Evolutionary conservation across 2,329 filamentous ascomycete species (phyloP), one percentile per base, ranked within the genome.

Genomic region (Mycogone perniciosa): DNA sequence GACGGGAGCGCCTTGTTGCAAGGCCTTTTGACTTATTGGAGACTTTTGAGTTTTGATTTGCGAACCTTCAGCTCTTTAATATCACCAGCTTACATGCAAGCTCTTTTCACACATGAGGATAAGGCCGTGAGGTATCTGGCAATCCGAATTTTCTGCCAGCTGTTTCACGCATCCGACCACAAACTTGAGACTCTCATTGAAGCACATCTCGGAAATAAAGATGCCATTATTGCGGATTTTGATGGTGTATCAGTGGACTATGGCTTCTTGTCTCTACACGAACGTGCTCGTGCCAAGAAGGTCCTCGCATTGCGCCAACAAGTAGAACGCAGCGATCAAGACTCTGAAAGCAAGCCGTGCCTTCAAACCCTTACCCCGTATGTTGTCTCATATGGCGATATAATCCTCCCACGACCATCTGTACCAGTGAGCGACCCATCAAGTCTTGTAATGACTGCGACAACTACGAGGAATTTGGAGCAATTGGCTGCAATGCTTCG

Each of bases 221-320:
- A 80, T 31, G 73, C 79, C 26, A 73, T 95, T 37, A 66, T 78
- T 55, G 90, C 84, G 6, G 72, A 80, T 40, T 88, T 90, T 76
- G 93, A 97, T 69, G 88, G 85, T 34, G 75, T 75, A 56, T 69
- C 71, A 43, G 82, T 93, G 57, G 90, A 97, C 66, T 96, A 88
- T 66, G 79, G 81, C 13, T 92, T 96, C 59, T 63, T 84, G 39
- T 78, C 76, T 29, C 66, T 85, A 40, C 72, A 79, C 56, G 80
- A 85, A 62, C 76, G 81, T 59, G 68, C 73, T 35, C 72, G 81
- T 50, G 74, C 74, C 41, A 70, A 74, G 55, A 70, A 70, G 26
- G 63, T 76, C 51, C 66, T 74, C 47, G 62, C 64, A 44, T 63
- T 75, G 55, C 70, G 73, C 41, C 62, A 66, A 58, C 67, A 69